These are phyloP conservation scores for Gracilaria gracilis DNA, from an alignment of 23 red algal species.

Conservation along the genomic window DNA sequence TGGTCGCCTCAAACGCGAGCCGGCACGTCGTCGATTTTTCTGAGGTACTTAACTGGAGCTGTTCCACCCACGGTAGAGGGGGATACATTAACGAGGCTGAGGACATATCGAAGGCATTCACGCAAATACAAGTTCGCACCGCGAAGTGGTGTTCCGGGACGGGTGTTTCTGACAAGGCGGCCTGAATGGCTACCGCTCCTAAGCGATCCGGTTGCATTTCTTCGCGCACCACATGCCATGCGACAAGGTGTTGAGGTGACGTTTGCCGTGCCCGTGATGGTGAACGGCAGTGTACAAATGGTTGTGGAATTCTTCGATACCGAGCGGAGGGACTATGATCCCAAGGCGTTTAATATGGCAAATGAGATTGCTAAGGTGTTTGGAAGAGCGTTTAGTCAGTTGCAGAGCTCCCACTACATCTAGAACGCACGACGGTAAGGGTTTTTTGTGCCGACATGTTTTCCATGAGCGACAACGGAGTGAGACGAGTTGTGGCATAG, in stretches of 20 bases:
- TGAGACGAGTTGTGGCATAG: not conserved
- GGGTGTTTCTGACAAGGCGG: slow-evolving; percentile 61
- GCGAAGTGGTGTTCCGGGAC: slow-evolving; percentile 59
- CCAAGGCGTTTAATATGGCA: slow-evolving; percentile 6
- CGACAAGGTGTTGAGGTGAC: slow-evolving; percentile 47
- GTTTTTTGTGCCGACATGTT: too few relatives aligned
- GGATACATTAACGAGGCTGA: slow-evolving; percentile 12
- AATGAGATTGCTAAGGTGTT: slow-evolving; percentile 36
- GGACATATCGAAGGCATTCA: slow-evolving; percentile 19
- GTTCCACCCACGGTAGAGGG: slow-evolving; percentile 34
- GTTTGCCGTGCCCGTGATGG: slow-evolving; percentile 74
- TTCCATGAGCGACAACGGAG: not conserved
- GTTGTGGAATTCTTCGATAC: slow-evolving; percentile 77
- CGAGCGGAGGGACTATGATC: slow-evolving; percentile 59
- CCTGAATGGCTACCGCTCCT: slow-evolving; percentile 74
- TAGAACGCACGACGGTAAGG: not conserved
- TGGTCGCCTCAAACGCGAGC: slow-evolving; percentile 15
- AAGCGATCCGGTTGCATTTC: slow-evolving; percentile 68
- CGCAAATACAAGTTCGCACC: slow-evolving; percentile 53
- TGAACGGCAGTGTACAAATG: slow-evolving; percentile 73
- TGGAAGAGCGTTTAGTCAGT: slow-evolving; percentile 30
- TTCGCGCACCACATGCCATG: slow-evolving; percentile 64
- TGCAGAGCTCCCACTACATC: not conserved
- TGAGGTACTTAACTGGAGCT: slow-evolving; percentile 20
- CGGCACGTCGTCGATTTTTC: slow-evolving; percentile 9